phyloP scores from a whole-genome alignment of 768 basidiomycete genomes.

The Cystobasidium ongulense region DNA sequence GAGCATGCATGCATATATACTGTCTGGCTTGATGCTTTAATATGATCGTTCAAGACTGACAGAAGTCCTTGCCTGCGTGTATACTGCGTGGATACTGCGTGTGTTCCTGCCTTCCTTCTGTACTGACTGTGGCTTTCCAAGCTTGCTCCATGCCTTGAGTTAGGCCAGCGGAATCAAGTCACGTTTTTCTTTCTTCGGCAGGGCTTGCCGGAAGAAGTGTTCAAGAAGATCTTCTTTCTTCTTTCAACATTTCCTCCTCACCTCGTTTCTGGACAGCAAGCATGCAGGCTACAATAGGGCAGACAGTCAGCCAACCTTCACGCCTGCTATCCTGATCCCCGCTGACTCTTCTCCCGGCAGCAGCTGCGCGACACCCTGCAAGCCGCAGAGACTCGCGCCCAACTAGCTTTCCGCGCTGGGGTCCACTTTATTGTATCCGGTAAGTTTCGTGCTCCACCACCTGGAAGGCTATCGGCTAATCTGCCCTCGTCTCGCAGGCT shows the following conservation, averaged over 20 bases:
- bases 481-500: constrained; percentile 1
- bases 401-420: constrained; percentile 17
- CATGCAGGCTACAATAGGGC: not conserved
- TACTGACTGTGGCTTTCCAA: no score
- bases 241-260: not conserved
- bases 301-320: not conserved
- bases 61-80: no score
- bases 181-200: not conserved
- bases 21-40: no score
- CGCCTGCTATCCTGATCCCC: not conserved
- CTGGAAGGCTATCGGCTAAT: not conserved
- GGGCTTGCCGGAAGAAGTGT: not conserved
- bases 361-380: constrained; percentile 1
- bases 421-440: constrained; percentile 23
- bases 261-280: not conserved
- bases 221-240: not conserved
- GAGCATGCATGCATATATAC: no score
- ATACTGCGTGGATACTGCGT: no score
- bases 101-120: no score
- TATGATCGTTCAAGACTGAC: no score
- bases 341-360: not conserved
- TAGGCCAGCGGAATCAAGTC: not conserved
- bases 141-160: no score
- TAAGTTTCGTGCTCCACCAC: not conserved
- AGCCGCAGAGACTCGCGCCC: constrained; percentile 4